Conservation (phyloP, 2,329 filamentous ascomycete species). For the Zalaria obscura region DNA sequence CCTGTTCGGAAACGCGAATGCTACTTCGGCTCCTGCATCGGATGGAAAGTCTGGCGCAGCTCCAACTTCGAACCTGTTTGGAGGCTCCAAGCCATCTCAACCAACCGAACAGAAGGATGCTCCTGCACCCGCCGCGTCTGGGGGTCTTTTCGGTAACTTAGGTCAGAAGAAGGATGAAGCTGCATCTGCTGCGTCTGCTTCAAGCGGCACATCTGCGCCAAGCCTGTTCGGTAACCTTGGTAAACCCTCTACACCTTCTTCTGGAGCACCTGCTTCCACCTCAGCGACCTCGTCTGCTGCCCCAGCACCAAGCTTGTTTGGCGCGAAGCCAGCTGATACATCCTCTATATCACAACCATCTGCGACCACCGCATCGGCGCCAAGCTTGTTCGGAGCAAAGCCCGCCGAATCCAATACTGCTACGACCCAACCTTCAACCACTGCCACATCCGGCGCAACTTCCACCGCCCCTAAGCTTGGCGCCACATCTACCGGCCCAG, state of each 20-base stretch:
- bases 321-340: constrained; percentile 3
- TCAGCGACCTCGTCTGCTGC: neutral
- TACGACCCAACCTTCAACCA: neutral
- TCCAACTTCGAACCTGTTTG: constrained; percentile 16
- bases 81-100: constrained; percentile 1
- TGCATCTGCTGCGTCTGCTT: constrained; percentile 1
- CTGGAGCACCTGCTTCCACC: too few relatives aligned
- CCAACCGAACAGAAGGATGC: constrained; percentile 3
- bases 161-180: constrained; percentile 7
- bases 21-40: constrained; percentile 1
- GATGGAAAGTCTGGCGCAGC: constrained; percentile 5
- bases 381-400: constrained; percentile 6
- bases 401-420: constrained; percentile 4
- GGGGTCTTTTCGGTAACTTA: constrained; percentile 3
- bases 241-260: too few relatives aligned
- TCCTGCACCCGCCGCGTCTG: constrained; percentile 1
- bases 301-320: constrained; percentile 7
- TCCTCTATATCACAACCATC: constrained; percentile 8
- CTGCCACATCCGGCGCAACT: constrained; percentile 14
- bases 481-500: constrained; percentile 65
- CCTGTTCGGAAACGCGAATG: constrained; percentile 1
- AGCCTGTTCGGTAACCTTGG: constrained; percentile 4
- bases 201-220: neutral
- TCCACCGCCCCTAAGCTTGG: constrained; percentile 35
- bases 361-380: constrained; percentile 9